Evolutionary conservation across 495 filamentous ascomycete genomes (phyloP), one percentile per base, ranked within the genome.

Genomic region (Neurospora africana): DNA sequence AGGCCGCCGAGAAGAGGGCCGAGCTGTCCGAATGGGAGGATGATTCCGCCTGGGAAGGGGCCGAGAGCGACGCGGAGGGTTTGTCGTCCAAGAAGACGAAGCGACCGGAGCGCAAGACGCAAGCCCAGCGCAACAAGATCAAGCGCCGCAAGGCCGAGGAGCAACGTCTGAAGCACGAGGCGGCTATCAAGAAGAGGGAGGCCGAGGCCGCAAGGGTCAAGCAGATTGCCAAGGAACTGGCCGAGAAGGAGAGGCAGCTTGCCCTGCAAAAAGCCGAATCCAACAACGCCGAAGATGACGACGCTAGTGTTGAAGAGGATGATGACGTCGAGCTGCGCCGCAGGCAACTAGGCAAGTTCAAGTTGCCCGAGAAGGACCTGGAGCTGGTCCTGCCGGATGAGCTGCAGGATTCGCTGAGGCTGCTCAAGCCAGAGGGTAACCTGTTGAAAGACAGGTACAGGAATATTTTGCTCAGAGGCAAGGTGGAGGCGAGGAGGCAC

Each of bases 311-410:
- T 2, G 77, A 78, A 23, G 86, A 86, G 72, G 82, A 83, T 10
- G 83, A 88, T 53, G 89, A 89, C 39, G 87, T 90, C 43, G 87
- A 85, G 82, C 83, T 98, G 74, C 90, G 93, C 69, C 87, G 90
- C 70, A 89, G 86, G 78, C 89, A 90, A 73, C 86, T 98, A 7
- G 92, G 95, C 73, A 95, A 92, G 81, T 81, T 86, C 75, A 92
- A 88, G 74, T 78, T 94, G 17, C 93, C 94, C 0, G 89, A 94
- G 75, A 90, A 91, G 75, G 88, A 89, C 7, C 84, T 98, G 58
- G 95, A 99, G 77, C 81, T 99, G 58, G 93, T 97, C 6, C 86
- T 99, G 36, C 93, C 93, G 4, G 95, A 98, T 75, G 95, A 99
- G 80, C 85, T 99, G 53, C 91, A 95, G 77, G 95, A 99, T 72